phyloP scores from a whole-genome alignment of 306 rosid genomes.

The Astragalus membranaceus region DNA sequence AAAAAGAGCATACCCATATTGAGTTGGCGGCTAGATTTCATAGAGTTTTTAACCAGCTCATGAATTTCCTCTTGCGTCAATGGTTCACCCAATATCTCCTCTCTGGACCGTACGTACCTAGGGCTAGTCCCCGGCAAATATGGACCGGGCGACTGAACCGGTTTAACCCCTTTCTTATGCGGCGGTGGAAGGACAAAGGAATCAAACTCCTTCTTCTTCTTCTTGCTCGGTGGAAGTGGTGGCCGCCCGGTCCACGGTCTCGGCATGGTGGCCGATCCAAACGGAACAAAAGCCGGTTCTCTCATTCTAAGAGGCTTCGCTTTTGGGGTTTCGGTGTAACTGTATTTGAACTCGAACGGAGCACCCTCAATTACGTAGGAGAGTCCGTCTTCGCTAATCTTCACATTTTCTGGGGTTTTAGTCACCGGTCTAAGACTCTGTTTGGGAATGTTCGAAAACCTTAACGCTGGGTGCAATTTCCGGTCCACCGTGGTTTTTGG shows the following conservation, averaged over 20 bases:
- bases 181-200: slow-evolving; percentile 81
- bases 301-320: slow-evolving; percentile 64
- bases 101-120: slow-evolving; percentile 55
- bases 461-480: slow-evolving; percentile 43
- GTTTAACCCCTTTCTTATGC: slow-evolving; percentile 73
- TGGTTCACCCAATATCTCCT: slow-evolving; percentile 73
- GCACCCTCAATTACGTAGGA: slow-evolving; percentile 45
- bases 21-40: slow-evolving; percentile 49
- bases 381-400: slow-evolving; percentile 54
- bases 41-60: slow-evolving; percentile 37
- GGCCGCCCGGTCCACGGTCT: slow-evolving; percentile 87
- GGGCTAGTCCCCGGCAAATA: slow-evolving; percentile 66
- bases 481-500: slow-evolving; percentile 26
- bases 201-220: slow-evolving; percentile 67
- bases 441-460: slow-evolving; percentile 15
- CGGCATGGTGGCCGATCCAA: slow-evolving; percentile 64
- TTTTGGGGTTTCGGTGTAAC: slow-evolving; percentile 91
- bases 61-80: slow-evolving; percentile 57
- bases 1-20: slow-evolving; percentile 36
- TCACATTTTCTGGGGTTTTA: slow-evolving; percentile 33
- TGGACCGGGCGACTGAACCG: slow-evolving; percentile 87
- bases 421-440: slow-evolving; percentile 23
- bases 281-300: slow-evolving; percentile 62
- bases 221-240: slow-evolving; percentile 76
- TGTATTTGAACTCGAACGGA: slow-evolving; percentile 91